Evolutionary conservation across 2,329 filamentous ascomycete species (phyloP).

Genomic region (Ceratocystiopsis brevicomis): DNA sequence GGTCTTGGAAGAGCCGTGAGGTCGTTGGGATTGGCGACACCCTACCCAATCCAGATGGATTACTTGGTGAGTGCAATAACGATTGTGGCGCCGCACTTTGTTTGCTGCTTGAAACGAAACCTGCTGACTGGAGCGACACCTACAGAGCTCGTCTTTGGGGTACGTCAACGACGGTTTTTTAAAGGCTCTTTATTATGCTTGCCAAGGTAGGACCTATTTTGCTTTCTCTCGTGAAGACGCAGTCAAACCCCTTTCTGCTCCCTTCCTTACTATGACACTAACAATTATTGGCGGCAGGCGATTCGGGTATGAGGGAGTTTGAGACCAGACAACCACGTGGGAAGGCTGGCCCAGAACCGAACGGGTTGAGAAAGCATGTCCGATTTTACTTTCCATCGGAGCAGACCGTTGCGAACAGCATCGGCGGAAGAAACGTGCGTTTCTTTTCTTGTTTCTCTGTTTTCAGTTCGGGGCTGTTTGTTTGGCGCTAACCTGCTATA

Average conservation of each 20-base stretch:
- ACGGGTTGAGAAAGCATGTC: conserved; percentile 16
- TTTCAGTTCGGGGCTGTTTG: neutral
- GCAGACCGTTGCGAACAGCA: conserved; percentile 46
- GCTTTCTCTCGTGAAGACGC: too few species aligned
- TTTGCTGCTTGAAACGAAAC: neutral
- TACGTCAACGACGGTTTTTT: conserved; percentile 52
- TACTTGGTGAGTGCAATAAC: conserved; percentile 36
- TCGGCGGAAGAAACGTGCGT: conserved; percentile 39
- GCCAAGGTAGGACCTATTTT: conserved; percentile 25
- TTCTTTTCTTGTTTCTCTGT: neutral
- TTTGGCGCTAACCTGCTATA: neutral
- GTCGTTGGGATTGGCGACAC: conserved; percentile 39
- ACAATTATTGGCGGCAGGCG: conserved; percentile 12
- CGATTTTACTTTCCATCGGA: conserved; percentile 67
- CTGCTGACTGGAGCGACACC: too few species aligned
- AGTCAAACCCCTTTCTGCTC: too few species aligned
- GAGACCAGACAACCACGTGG: conserved; percentile 12
- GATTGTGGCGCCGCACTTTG: neutral
- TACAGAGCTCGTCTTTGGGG: conserved; percentile 65
- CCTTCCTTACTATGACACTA: neutral
- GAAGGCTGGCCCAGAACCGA: too few species aligned
- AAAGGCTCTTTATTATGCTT: conserved; percentile 31
- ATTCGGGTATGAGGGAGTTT: conserved; percentile 28
- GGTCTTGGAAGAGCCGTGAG: conserved; percentile 51
- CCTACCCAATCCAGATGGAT: conserved; percentile 45